Percentiles rank a stretch among this genome's conserved stretches.
These are phyloP conservation scores for Ochetophila trinervis DNA, from an alignment of 306 rosid genomes.

Conservation along the genomic window DNA sequence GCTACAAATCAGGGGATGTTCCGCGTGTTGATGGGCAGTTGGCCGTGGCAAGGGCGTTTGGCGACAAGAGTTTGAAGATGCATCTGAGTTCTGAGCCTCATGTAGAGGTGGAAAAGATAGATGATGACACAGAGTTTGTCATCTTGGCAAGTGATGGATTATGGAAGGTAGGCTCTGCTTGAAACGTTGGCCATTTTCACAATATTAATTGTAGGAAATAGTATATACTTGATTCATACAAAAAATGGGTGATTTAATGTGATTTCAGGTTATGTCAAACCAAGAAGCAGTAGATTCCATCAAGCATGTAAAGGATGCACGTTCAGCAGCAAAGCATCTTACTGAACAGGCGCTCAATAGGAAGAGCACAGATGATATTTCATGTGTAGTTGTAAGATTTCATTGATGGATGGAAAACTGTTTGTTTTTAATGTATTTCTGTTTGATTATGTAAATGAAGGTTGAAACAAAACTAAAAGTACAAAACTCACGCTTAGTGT, in stretches of 20 bases:
- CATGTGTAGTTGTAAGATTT: conserved; percentile 75
- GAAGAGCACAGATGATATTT: conserved; percentile 89
- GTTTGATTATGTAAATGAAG: too few species aligned
- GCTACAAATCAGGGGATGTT: conserved; percentile 65
- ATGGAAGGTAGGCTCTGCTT: conserved; percentile 76
- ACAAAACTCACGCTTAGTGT: too few species aligned
- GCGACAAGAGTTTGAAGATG: conserved; percentile 87
- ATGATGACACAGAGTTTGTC: conserved; percentile 57
- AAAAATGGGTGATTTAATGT: conserved; percentile 6
- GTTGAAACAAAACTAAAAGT: too few species aligned
- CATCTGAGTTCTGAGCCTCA: conserved; percentile 85
- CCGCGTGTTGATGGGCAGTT: conserved; percentile 94
- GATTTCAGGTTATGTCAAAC: conserved; percentile 79
- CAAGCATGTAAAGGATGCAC: conserved; percentile 68
- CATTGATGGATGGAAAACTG: conserved; percentile 27
- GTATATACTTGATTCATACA: not conserved
- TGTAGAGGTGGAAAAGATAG: conserved; percentile 50
- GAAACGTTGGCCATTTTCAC: not conserved
- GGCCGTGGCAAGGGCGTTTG: conserved; percentile 96
- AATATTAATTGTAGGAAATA: not conserved
- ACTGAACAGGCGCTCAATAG: conserved; percentile 80
- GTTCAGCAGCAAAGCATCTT: conserved; percentile 74
- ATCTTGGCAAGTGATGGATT: conserved; percentile 96
- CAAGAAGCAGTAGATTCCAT: conserved; percentile 77
- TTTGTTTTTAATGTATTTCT: not conserved